Evolutionary conservation across 2,329 filamentous ascomycete species (phyloP).

Genomic region (Aspergillus latus): DNA sequence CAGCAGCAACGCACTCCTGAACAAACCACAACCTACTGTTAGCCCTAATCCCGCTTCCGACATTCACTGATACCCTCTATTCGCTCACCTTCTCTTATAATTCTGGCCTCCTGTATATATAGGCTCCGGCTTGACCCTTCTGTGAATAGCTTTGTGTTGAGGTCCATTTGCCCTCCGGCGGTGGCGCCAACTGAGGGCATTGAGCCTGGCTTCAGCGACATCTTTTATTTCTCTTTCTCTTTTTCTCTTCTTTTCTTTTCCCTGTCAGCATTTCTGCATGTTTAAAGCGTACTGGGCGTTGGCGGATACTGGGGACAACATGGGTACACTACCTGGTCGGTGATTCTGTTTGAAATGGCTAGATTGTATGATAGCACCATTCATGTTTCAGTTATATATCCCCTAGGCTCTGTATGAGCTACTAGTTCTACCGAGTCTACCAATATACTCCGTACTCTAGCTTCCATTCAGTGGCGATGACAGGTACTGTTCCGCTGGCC

Average conservation of each 20-base stretch:
- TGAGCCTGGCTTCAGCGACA: not conserved
- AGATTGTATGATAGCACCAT: conserved; percentile 3
- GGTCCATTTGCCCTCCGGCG: not conserved
- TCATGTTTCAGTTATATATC: conserved; percentile 2
- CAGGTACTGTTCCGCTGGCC: too few species aligned
- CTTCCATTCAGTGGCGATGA: too few species aligned
- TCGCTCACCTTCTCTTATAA: not conserved
- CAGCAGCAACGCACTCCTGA: not conserved
- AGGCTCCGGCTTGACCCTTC: not conserved
- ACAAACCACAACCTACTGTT: not conserved
- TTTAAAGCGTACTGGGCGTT: not conserved
- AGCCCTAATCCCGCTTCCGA: not conserved
- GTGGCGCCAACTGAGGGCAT: not conserved
- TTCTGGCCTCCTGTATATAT: conserved; percentile 4
- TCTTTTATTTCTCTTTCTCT: not conserved
- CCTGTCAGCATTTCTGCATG: not conserved
- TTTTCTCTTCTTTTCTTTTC: not conserved
- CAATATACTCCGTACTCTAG: too few species aligned
- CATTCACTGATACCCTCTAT: conserved; percentile 1
- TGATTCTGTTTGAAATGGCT: not conserved
- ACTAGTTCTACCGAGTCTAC: too few species aligned
- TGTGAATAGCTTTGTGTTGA: not conserved
- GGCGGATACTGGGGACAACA: not conserved
- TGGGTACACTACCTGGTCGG: not conserved
- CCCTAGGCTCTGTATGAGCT: not conserved